Evolutionary conservation across 1,284 basidiomycete species (phyloP).

Genomic region (Moesziomyces sp.): DNA sequence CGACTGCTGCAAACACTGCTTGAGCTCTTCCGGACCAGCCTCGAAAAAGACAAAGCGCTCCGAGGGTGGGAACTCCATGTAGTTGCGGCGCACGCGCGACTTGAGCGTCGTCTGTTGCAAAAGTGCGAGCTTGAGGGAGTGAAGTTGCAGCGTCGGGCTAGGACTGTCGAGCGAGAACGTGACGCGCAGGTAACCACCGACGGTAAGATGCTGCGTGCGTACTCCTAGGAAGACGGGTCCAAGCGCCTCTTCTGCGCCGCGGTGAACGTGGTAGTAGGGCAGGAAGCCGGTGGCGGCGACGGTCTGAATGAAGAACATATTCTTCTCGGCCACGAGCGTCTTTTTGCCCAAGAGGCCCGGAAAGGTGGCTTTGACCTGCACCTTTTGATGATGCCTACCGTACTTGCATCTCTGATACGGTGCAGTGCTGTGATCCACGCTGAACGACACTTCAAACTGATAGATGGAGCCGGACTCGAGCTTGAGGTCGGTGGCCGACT

Average conservation of each 20-base stretch:
- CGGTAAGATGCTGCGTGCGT: conserved; percentile 47
- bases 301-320: conserved; percentile 44
- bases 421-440: conserved; percentile 46
- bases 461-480: conserved; percentile 44
- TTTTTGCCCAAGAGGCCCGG: conserved; percentile 46
- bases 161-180: conserved; percentile 46
- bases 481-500: conserved; percentile 39
- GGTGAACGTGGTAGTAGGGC: conserved; percentile 48
- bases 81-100: conserved; percentile 37
- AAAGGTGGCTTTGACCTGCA: conserved; percentile 50
- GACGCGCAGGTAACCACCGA: conserved; percentile 48
- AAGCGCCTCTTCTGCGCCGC: conserved; percentile 32
- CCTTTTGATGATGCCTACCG: conserved; percentile 45
- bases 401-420: conserved; percentile 53
- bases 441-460: conserved; percentile 44
- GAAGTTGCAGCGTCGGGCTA: conserved; percentile 31
- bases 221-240: conserved; percentile 47
- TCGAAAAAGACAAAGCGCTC: conserved; percentile 46
- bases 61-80: conserved; percentile 37
- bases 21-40: conserved; percentile 30
- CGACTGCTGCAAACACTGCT: conserved; percentile 13
- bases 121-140: conserved; percentile 41
- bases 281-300: conserved; percentile 29
- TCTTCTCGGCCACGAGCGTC: conserved; percentile 44
- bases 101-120: conserved; percentile 49